Percentiles rank a stretch among this genome's conserved stretches.
These are phyloP conservation scores for Alternaria novae-zelandiae DNA, from an alignment of 2,329 filamentous ascomycete genomes.

Conservation along the genomic window DNA sequence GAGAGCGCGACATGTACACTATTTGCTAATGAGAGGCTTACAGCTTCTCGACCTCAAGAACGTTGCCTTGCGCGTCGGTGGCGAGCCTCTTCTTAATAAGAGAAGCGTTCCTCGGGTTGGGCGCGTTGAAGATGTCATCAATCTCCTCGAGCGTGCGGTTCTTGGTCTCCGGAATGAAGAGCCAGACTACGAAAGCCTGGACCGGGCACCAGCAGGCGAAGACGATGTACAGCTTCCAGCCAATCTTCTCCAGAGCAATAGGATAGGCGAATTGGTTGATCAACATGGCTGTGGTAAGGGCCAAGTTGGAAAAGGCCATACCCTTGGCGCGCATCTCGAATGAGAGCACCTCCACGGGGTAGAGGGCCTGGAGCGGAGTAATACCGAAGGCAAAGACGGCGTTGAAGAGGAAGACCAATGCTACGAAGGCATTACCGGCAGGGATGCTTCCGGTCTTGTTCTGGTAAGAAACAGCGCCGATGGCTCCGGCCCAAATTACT, in stretches of 20 bases:
- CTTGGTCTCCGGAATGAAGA: conserved; percentile 38
- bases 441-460: conserved; percentile 16
- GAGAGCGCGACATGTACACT: not conserved
- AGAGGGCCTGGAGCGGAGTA: conserved; percentile 45
- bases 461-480: conserved; percentile 22
- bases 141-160: conserved; percentile 37
- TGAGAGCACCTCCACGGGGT: conserved; percentile 44
- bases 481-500: conserved; percentile 37
- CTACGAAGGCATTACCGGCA: conserved; percentile 37
- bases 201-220: conserved; percentile 30
- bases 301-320: conserved; percentile 33
- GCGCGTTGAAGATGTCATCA: conserved; percentile 30
- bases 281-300: conserved; percentile 28
- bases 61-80: conserved; percentile 21
- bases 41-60: conserved; percentile 35
- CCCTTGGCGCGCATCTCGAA: conserved; percentile 46
- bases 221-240: conserved; percentile 35
- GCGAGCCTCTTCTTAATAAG: conserved; percentile 34
- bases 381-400: conserved; percentile 42
- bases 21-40: conserved; percentile 1
- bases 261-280: conserved; percentile 42
- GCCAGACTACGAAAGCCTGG: conserved; percentile 24
- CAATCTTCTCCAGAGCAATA: conserved; percentile 30
- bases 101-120: conserved; percentile 30
- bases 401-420: conserved; percentile 44